Conservation (phyloP, 345 rosid species). For the Trapa incisa region DNA sequence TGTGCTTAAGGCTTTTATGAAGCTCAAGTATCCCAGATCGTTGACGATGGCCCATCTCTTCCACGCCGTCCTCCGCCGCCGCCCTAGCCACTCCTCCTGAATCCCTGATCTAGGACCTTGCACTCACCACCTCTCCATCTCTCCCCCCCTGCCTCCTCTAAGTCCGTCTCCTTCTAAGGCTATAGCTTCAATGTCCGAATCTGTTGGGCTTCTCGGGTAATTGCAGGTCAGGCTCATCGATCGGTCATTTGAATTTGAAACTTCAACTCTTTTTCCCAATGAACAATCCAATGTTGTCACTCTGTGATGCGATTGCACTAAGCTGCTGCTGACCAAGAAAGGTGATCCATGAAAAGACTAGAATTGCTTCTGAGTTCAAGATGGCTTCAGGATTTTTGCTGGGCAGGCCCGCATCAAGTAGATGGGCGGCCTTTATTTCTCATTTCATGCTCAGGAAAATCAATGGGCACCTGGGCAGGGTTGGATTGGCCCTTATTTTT, state of each 20-base stretch:
- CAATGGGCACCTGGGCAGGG: too few relatives aligned
- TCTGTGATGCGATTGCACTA: too few relatives aligned
- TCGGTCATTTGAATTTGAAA: background rate
- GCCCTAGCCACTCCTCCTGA: background rate
- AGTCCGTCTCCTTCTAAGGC: constrained; percentile 53
- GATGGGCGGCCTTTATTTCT: too few relatives aligned
- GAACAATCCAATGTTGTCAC: background rate
- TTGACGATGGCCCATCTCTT: constrained; percentile 31
- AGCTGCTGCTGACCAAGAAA: too few relatives aligned
- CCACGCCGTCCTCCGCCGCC: constrained; percentile 22
- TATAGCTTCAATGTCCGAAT: constrained; percentile 81
- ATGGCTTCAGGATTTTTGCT: too few relatives aligned
- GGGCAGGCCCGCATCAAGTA: too few relatives aligned
- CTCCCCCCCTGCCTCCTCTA: background rate
- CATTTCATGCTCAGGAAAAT: too few relatives aligned
- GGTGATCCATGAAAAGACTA: too few relatives aligned
- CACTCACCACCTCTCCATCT: background rate
- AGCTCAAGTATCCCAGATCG: constrained; percentile 31
- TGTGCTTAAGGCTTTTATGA: constrained; percentile 31
- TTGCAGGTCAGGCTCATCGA: constrained; percentile 18
- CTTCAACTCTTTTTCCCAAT: background rate
- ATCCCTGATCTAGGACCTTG: background rate
- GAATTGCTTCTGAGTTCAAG: too few relatives aligned
- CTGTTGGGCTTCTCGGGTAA: constrained; percentile 86
- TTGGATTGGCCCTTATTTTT: too few relatives aligned